phyloP scores from a whole-genome alignment of 1,139 yeast species.

The Magnusiomyces suaveolens region DNA sequence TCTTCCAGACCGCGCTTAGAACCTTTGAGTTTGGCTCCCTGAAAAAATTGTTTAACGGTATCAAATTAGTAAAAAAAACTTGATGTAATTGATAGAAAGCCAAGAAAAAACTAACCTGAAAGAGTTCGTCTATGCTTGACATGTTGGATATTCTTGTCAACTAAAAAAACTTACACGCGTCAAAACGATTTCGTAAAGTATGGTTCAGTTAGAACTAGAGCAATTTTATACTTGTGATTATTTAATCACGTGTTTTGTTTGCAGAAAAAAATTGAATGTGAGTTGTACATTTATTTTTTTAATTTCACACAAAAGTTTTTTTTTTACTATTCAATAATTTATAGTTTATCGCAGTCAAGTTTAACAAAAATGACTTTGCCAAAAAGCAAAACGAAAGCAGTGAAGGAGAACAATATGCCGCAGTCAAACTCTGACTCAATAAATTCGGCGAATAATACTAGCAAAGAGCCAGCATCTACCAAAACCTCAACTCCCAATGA shows the following conservation, averaged over 20 bases:
- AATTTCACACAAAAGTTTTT: not conserved
- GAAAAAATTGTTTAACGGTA: not conserved
- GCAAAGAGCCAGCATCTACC: not conserved
- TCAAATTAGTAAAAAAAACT: not conserved
- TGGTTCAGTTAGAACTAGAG: too few relatives aligned
- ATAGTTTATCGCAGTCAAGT: not conserved
- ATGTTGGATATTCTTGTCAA: conserved; percentile 1
- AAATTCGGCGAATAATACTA: not conserved
- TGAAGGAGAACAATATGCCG: not conserved
- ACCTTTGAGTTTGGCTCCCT: not conserved
- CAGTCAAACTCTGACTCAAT: not conserved
- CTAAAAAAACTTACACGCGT: not conserved
- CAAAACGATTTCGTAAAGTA: not conserved
- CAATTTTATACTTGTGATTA: too few relatives aligned
- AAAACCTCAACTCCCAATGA: not conserved
- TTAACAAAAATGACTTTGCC: not conserved
- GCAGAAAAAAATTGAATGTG: too few relatives aligned
- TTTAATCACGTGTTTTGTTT: too few relatives aligned
- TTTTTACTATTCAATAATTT: not conserved
- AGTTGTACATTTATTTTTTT: too few relatives aligned
- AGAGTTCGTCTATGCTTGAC: conserved; percentile 15
- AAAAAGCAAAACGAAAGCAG: not conserved
- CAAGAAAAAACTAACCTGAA: conserved; percentile 13
- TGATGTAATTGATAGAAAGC: not conserved
- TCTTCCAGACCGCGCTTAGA: not conserved